Percentiles rank a stretch among this genome's conserved stretches.
These are phyloP conservation scores for Pichia gijzeniarum DNA, from an alignment of 805 yeast genomes.

Conservation along the genomic window DNA sequence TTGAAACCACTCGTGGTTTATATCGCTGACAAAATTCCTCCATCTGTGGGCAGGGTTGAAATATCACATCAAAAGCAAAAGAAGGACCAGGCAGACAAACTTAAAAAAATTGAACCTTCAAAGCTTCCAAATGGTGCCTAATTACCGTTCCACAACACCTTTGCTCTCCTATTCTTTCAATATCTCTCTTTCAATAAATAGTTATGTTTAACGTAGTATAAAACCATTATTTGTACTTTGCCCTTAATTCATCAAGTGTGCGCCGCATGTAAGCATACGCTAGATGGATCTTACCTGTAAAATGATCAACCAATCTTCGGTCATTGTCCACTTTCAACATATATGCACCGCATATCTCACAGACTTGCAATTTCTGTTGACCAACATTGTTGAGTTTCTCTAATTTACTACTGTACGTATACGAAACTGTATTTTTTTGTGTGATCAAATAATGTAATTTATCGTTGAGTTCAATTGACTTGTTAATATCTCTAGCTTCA, in stretches of 20 bases:
- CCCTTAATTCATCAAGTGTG: conserved; percentile 37
- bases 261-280: conserved; percentile 74
- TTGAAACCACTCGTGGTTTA: conserved; percentile 17
- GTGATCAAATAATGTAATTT: conserved; percentile 38
- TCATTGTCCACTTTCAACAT: conserved; percentile 82
- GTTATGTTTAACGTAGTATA: not conserved
- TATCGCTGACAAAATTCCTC: conserved; percentile 29
- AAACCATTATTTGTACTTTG: conserved; percentile 14
- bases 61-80: conserved; percentile 10
- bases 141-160: too few relatives aligned
- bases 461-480: conserved; percentile 44
- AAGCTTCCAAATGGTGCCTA: not conserved
- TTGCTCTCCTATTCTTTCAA: not conserved
- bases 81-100: not conserved
- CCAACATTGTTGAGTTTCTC: conserved; percentile 80
- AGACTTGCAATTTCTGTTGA: conserved; percentile 85
- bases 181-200: not conserved
- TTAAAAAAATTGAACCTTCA: not conserved
- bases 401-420: conserved; percentile 50
- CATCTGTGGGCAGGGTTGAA: conserved; percentile 29
- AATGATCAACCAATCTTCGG: conserved; percentile 83
- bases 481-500: conserved; percentile 38
- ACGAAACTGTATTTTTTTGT: conserved; percentile 47
- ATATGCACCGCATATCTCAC: conserved; percentile 86
- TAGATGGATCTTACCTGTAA: conserved; percentile 78